Percentiles rank a stretch among this genome's conserved stretches.
phyloP scores from a whole-genome alignment of 768 basidiomycete species.

The Rhizopogon roseolus region DNA sequence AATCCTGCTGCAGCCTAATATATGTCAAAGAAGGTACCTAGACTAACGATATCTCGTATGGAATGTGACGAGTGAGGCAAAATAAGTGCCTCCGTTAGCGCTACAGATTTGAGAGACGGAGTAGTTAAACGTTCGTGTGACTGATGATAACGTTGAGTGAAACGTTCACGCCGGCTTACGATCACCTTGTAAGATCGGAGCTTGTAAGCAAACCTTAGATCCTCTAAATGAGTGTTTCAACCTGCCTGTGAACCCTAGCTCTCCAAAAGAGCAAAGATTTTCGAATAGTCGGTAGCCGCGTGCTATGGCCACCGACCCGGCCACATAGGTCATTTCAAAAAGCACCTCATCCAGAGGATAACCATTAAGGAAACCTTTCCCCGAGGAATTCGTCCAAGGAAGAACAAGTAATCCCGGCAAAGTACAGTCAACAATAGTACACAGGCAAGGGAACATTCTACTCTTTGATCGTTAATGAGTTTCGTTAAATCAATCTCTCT shows the following conservation, averaged over 20 bases:
- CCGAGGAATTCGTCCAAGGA: constrained; percentile 16
- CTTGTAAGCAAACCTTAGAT: constrained; percentile 27
- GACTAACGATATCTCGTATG: constrained; percentile 16
- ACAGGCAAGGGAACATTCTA: constrained; percentile 18
- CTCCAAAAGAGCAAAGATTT: constrained; percentile 1
- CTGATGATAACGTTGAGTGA: not conserved
- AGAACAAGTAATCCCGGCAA: constrained; percentile 11
- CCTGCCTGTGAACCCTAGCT: not conserved
- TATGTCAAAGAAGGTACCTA: constrained; percentile 1
- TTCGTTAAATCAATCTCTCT: constrained; percentile 16
- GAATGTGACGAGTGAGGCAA: constrained; percentile 14
- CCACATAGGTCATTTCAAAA: constrained; percentile 8
- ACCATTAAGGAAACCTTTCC: constrained; percentile 25
- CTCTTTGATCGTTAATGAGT: constrained; percentile 6
- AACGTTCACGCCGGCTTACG: constrained; percentile 3
- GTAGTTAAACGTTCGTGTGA: not conserved
- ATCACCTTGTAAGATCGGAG: constrained; percentile 26
- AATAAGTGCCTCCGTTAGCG: not conserved
- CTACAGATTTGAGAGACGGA: not conserved
- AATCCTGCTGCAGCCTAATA: not conserved
- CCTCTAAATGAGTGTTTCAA: constrained; percentile 10
- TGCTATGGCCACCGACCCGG: constrained; percentile 21
- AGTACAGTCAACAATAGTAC: constrained; percentile 25
- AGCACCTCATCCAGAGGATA: constrained; percentile 20
- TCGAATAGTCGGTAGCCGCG: constrained; percentile 8